Conservation (phyloP, 106 monocot genomes). For the Acanthochlamys bracteata region DNA sequence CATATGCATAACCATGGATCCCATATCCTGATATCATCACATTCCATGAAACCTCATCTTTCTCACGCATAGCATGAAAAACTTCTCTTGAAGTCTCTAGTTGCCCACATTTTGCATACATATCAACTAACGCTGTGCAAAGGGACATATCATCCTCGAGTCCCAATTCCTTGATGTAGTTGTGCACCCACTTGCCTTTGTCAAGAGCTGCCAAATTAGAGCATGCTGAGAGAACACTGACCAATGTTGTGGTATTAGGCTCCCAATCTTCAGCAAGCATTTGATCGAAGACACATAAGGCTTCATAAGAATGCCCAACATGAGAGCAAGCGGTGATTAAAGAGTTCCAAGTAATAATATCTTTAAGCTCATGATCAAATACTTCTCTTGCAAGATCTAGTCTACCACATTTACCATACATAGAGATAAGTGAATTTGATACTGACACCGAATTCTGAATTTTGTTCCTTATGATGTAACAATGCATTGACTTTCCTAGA, state of each 20-base stretch:
- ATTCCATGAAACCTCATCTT: constrained; percentile 72
- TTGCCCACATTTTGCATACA: constrained; percentile 90
- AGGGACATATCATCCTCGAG: constrained; percentile 30
- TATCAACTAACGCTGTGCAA: constrained; percentile 55
- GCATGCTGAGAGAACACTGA: constrained; percentile 57
- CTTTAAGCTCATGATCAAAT: constrained; percentile 32
- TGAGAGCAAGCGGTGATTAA: constrained; percentile 45
- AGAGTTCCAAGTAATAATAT: constrained; percentile 56
- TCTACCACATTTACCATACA: constrained; percentile 58
- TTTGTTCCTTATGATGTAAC: constrained; percentile 33
- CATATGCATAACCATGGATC: constrained; percentile 54
- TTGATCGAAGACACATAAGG: constrained; percentile 49
- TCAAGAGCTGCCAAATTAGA: constrained; percentile 45
- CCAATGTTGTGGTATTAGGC: constrained; percentile 46
- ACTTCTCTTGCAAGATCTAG: constrained; percentile 31
- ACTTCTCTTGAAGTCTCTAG: constrained; percentile 42
- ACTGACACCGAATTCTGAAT: constrained; percentile 21
- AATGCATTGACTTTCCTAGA: constrained; percentile 57
- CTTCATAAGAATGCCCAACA: constrained; percentile 30
- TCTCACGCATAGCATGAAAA: constrained; percentile 63
- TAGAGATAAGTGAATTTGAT: constrained; percentile 41
- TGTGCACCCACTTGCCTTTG: constrained; percentile 43
- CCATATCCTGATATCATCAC: constrained; percentile 75
- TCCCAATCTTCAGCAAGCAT: constrained; percentile 42
- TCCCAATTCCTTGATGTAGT: constrained; percentile 37